Base-by-base conservation (phyloP, 495 filamentous ascomycete species). In the Aspergillus baeticus region DNA sequence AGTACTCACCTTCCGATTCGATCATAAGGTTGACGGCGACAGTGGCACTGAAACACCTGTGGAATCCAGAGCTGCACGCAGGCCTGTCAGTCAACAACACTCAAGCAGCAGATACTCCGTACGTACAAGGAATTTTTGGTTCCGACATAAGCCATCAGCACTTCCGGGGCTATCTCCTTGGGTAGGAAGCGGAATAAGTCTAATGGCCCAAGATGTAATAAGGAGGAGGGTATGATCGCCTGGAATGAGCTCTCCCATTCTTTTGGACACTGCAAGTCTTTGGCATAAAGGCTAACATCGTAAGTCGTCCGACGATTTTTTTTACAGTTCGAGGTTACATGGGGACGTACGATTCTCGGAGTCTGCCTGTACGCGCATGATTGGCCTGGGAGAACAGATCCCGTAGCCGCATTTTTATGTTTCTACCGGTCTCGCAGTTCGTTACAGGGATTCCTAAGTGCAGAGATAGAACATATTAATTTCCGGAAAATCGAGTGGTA, bases 41-140 rank as follows among this genome's bases (percentile, higher is more conserved):
- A 6, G 63, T 62, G 46, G 53, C 63, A 18, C 63, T 65, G 14
- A 65, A 65, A 41, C 63, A 65, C 52, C 63, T 58, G 35, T 65
- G 59, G 26, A 65, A 65, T 6, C 63, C 59, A 29, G 63, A 65
- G 34, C 63, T 64, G 14, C 22, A 22, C 13, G 29, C 10, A 10
- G 5, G 0, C 33, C 37, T 54, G 14, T 43, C 13, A 17, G 7
- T 36, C 10, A 21, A 6, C 15, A 57, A 21, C n/a, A n/a, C n/a
- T n/a, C n/a, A n/a, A 57, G 26, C 10, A 44, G 17, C 17, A 18
- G 11, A 21, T 8, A 14, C 39, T 3, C n/a, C 43, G n/a, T 10
- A 55, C 59, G 13, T 60, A 62, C 63, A 62, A 59, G 18, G 63
- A 65, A 21, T 49, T 59, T 17, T 51, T 59, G 10, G 59, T 62